phyloP scores from a whole-genome alignment of 768 basidiomycete species.

The Serendipita sp. region DNA sequence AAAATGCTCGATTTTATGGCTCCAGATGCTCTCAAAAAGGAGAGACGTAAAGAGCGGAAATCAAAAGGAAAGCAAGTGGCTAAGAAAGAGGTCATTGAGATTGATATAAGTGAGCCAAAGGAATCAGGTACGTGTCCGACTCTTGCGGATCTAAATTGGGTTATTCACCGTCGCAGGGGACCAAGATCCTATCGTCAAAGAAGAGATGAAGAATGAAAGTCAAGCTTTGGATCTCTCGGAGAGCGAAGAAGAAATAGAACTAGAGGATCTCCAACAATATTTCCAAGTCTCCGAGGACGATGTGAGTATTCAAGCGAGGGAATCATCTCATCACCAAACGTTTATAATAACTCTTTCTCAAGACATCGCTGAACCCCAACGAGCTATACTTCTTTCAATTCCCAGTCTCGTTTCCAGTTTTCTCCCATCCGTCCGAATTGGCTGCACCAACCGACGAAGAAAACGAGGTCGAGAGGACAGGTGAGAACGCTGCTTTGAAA shows the following conservation, averaged over 20 bases:
- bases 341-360: not conserved
- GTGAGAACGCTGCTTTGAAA: conserved; percentile 14
- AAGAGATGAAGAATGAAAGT: not conserved
- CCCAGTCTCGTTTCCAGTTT: conserved; percentile 68
- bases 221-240: conserved; percentile 58
- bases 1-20: conserved; percentile 78
- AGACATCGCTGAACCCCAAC: conserved; percentile 16
- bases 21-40: conserved; percentile 51
- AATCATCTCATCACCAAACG: too few species aligned
- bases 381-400: conserved; percentile 83
- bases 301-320: not conserved
- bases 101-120: not conserved
- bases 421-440: conserved; percentile 27
- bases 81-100: conserved; percentile 23
- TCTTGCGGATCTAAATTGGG: not conserved
- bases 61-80: conserved; percentile 21
- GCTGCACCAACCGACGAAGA: conserved; percentile 14
- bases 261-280: conserved; percentile 72
- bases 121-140: conserved; percentile 17
- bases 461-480: conserved; percentile 10
- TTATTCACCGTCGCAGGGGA: not conserved
- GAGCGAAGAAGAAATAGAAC: conserved; percentile 60
- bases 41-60: conserved; percentile 22
- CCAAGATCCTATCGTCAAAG: not conserved
- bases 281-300: conserved; percentile 19